Conservation (phyloP, 768 basidiomycete species). For the Podaxis sp. region DNA sequence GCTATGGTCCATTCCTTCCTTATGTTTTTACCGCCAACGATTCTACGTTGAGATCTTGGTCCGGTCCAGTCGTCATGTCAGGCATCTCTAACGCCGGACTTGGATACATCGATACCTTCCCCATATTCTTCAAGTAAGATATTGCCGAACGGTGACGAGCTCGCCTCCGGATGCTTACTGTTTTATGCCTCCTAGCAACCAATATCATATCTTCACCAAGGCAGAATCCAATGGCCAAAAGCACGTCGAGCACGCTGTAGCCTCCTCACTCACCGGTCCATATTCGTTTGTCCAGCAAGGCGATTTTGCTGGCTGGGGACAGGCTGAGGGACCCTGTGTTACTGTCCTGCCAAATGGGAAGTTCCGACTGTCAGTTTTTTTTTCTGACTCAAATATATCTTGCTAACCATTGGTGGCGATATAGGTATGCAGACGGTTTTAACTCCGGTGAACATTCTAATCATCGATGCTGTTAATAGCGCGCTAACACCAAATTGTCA, state of each 20-base stretch:
- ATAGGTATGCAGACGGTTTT: conserved; percentile 32
- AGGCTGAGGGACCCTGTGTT: conserved; percentile 32
- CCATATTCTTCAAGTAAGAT: conserved; percentile 31
- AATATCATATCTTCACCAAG: conserved; percentile 35
- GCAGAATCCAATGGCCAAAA: conserved; percentile 34
- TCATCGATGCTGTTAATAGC: neutral
- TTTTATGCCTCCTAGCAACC: conserved; percentile 22
- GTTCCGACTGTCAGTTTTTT: conserved; percentile 29
- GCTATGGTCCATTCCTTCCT: conserved; percentile 35
- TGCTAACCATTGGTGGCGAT: neutral
- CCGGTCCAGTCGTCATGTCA: conserved; percentile 31
- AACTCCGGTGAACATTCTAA: conserved; percentile 22
- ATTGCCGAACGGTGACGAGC: neutral
- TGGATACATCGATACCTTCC: conserved; percentile 37
- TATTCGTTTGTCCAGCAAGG: conserved; percentile 34
- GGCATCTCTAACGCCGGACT: conserved; percentile 35
- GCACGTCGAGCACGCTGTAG: conserved; percentile 31
- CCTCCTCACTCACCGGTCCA: conserved; percentile 32
- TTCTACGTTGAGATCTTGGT: conserved; percentile 29
- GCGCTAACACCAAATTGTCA: neutral
- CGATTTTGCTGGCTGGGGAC: conserved; percentile 35
- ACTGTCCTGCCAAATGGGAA: conserved; percentile 31
- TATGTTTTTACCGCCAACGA: conserved; percentile 34
- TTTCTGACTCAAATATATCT: neutral
- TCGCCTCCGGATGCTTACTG: neutral